Percentiles rank a stretch among this genome's conserved stretches.
Conservation (phyloP, 1,284 basidiomycete species). For the Porodaedalea pini region DNA sequence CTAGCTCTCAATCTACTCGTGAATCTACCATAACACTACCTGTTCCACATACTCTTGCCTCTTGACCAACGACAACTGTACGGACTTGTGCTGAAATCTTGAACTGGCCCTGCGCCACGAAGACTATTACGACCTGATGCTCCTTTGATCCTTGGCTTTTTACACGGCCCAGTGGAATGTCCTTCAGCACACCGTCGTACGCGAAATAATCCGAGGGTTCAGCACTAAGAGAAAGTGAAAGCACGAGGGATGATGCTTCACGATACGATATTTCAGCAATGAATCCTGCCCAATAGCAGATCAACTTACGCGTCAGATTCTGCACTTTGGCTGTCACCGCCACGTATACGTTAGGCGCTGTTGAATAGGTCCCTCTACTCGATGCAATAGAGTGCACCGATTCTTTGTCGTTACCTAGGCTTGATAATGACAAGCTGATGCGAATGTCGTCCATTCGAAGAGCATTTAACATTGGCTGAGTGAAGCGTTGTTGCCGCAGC, state of each 20-base stretch:
- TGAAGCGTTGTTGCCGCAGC: slow-evolving; percentile 72
- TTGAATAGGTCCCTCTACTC: slow-evolving; percentile 48
- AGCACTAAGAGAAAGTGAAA: slow-evolving; percentile 52
- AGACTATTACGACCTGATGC: slow-evolving; percentile 62
- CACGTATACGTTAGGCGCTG: slow-evolving; percentile 27
- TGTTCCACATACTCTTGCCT: slow-evolving; percentile 1
- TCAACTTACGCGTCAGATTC: slow-evolving; percentile 26
- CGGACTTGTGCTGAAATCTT: slow-evolving; percentile 60
- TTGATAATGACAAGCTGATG: slow-evolving; percentile 53
- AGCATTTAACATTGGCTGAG: slow-evolving; percentile 70
- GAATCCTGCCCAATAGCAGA: background rate
- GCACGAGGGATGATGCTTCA: slow-evolving; percentile 46
- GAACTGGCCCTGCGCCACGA: slow-evolving; percentile 72
- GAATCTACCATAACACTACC: slow-evolving; percentile 17
- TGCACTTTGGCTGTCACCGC: slow-evolving; percentile 23
- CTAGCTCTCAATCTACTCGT: background rate
- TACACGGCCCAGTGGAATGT: slow-evolving; percentile 58
- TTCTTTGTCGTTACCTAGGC: slow-evolving; percentile 28
- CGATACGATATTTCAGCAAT: background rate
- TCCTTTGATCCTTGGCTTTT: slow-evolving; percentile 48
- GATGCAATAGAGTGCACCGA: slow-evolving; percentile 35
- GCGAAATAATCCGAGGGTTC: slow-evolving; percentile 64
- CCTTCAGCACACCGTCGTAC: slow-evolving; percentile 61
- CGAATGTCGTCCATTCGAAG: slow-evolving; percentile 61
- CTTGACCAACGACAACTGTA: slow-evolving; percentile 23